Evolutionary conservation across 78 protist genomes (phyloP).

Genomic region (Dictyostelium discoideum): DNA sequence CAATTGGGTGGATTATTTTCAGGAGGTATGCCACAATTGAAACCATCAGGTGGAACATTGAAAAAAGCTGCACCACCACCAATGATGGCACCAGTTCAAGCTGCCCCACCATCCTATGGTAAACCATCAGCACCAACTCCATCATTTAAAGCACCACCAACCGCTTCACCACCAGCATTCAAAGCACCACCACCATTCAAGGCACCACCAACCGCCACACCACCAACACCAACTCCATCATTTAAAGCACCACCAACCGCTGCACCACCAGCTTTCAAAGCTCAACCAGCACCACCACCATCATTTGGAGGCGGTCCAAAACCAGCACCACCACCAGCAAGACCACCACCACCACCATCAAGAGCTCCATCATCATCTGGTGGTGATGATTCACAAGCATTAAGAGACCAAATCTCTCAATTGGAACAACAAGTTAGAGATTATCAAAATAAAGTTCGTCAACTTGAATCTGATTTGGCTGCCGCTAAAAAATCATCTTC

Average conservation of each 20-base stretch:
- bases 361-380: not conserved
- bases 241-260: conserved; percentile 45
- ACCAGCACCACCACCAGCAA: conserved; percentile 19
- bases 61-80: conserved; percentile 47
- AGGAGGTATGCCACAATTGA: conserved; percentile 63
- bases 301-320: not conserved
- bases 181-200: conserved; percentile 24
- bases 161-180: conserved; percentile 12
- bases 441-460: not conserved
- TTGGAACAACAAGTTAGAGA: conserved; percentile 47
- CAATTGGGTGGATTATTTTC: conserved; percentile 75
- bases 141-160: conserved; percentile 14
- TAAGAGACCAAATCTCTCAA: not conserved
- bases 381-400: conserved; percentile 21
- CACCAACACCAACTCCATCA: conserved; percentile 37
- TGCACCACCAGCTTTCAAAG: conserved; percentile 43
- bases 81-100: not conserved
- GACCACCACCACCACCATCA: conserved; percentile 80
- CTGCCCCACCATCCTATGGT: conserved; percentile 22
- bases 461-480: conserved; percentile 25
- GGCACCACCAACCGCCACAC: not conserved
- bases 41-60: conserved; percentile 15
- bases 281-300: conserved; percentile 39
- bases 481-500: not conserved
- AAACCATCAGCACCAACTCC: conserved; percentile 25